Evolutionary conservation across 1,284 basidiomycete species (phyloP).

Genomic region (Ustilago crameri): DNA sequence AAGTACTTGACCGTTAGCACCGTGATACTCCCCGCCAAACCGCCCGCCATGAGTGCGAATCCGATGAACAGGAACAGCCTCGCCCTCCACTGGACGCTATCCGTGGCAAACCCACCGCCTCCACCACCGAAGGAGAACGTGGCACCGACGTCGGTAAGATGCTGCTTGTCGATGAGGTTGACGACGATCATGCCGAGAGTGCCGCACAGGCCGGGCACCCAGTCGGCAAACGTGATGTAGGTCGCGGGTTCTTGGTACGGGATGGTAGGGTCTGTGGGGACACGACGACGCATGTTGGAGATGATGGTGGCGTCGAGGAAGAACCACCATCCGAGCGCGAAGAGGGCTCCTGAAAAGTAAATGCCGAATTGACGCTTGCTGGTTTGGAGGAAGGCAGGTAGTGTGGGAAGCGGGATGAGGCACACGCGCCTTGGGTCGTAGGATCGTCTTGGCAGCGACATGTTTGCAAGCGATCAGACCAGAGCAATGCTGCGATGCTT

Average conservation of each 20-base stretch:
- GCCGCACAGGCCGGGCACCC: slow-evolving; percentile 94
- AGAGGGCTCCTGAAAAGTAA: slow-evolving; percentile 89
- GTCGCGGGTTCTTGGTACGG: slow-evolving; percentile 80
- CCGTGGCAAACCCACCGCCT: slow-evolving; percentile 74
- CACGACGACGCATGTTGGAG: slow-evolving; percentile 76
- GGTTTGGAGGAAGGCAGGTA: slow-evolving; percentile 66
- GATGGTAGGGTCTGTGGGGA: slow-evolving; percentile 74
- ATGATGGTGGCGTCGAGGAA: slow-evolving; percentile 92
- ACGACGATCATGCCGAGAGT: slow-evolving; percentile 91
- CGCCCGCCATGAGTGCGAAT: slow-evolving; percentile 95
- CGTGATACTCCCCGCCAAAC: slow-evolving; percentile 89
- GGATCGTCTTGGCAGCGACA: slow-evolving; percentile 78
- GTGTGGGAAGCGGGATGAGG: slow-evolving; percentile 70
- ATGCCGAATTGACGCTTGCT: slow-evolving; percentile 85
- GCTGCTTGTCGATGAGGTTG: slow-evolving; percentile 93
- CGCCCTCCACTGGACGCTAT: slow-evolving; percentile 82
- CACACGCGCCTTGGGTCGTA: slow-evolving; percentile 90
- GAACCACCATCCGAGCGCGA: slow-evolving; percentile 93
- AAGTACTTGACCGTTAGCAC: slow-evolving; percentile 93
- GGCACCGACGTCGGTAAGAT: slow-evolving; percentile 74
- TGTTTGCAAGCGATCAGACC: slow-evolving; percentile 48
- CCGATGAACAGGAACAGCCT: slow-evolving; percentile 91
- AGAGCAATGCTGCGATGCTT: not conserved
- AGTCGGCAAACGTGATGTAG: slow-evolving; percentile 89
- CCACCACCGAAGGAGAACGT: slow-evolving; percentile 53